Conservation (phyloP, 139 green algal genomes). For the Desmodesmus armatus region DNA sequence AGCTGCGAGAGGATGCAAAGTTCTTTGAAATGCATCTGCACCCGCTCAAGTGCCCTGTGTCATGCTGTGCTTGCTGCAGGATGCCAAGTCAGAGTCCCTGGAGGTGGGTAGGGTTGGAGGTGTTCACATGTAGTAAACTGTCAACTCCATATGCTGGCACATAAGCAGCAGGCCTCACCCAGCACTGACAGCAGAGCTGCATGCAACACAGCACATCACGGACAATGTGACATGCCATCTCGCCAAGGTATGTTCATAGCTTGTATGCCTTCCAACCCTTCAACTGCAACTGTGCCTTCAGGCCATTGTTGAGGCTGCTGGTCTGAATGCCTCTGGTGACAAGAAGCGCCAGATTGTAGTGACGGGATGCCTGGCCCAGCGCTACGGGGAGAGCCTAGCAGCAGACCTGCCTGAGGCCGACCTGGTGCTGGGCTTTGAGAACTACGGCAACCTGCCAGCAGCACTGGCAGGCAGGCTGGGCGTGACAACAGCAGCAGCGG, state of each 20-base stretch:
- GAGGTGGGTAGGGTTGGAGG: constrained; percentile 71
- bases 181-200: too few relatives aligned
- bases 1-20: too few relatives aligned
- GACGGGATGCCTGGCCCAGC: constrained; percentile 92
- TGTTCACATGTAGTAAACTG: too few relatives aligned
- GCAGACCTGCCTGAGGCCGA: constrained; percentile 88
- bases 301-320: constrained; percentile 85
- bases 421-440: constrained; percentile 85
- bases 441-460: constrained; percentile 71
- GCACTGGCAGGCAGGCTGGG: constrained; percentile 63
- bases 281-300: constrained; percentile 25
- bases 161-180: too few relatives aligned
- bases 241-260: too few relatives aligned
- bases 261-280: not conserved
- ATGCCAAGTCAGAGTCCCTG: constrained; percentile 89
- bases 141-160: too few relatives aligned
- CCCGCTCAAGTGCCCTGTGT: too few relatives aligned
- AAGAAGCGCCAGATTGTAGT: constrained; percentile 77
- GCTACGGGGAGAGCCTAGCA: constrained; percentile 83
- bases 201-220: too few relatives aligned
- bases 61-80: too few relatives aligned
- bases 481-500: constrained; percentile 14
- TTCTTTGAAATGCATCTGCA: too few relatives aligned
- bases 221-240: too few relatives aligned
- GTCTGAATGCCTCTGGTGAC: constrained; percentile 74